Evolutionary conservation across 2,329 filamentous ascomycete genomes (phyloP), one percentile per base, ranked within the genome.

Genomic region (Ophiocordyceps camponoti-leonardi): DNA sequence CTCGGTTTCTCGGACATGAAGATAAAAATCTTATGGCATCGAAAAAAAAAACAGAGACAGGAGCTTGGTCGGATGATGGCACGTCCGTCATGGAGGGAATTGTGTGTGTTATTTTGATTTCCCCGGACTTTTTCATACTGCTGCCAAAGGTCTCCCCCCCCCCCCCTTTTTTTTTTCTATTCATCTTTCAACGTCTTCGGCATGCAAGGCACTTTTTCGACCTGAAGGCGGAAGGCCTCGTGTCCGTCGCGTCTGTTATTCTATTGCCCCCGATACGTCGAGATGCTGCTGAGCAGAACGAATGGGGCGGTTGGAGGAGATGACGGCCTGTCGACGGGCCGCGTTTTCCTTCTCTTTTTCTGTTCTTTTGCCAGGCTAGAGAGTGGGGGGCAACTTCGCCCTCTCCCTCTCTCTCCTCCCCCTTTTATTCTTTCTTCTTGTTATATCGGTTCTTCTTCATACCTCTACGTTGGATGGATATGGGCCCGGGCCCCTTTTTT

Each of bases 21-120:
- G 46, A 53, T 40, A 45, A 48, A 52, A 49, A 46, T n/a, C 10
- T 31, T 14, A 31, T 31, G 30, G 30, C 30, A 44, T 43, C 42
- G 43, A 49, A 46, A 51, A 40, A 47, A 50, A 53, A 51, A 46
- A 48, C 43, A 6, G 18, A 19, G 37, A 40, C 33, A 16, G 33
- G 33, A 35, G n/a, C 33, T 35, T 35, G 33, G 33, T 35, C 33
- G 11, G 33, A 35, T n/a, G 13, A n/a, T n/a, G 33, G 11, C 22
- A 23, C 22, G 22, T 23, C 10, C 30, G 30, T 31, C 30, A 11
- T 16, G 33, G 33, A 35, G n/a, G 33, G 33, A 35, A 35, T 40
- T 40, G 37, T 40, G 37, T 22, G 37, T 40, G 33, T 35, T 16
- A 16, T 35, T 35, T 35, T 35, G 14, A 4, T 35, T n/a, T 35